These are phyloP conservation scores for Backusella tuberculispora DNA, from an alignment of 192 early-diverging fungal genomes.

Conservation along the genomic window DNA sequence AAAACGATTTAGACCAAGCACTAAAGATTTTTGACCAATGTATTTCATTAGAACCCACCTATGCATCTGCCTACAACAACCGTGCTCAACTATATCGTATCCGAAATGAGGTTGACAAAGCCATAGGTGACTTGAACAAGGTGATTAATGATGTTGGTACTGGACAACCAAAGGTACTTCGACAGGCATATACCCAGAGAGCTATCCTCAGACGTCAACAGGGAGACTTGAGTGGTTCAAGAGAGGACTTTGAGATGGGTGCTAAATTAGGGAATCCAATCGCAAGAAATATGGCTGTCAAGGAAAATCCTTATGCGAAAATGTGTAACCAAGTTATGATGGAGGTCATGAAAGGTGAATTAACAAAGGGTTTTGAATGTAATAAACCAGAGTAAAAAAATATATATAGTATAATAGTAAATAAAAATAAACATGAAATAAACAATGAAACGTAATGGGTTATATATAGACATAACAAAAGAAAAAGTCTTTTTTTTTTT, in stretches of 20 bases:
- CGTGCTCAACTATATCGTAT: conserved; percentile 55
- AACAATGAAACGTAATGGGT: neutral
- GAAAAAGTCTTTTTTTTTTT: too few species aligned
- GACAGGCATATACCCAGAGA: conserved; percentile 57
- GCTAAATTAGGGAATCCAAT: conserved; percentile 53
- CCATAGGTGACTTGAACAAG: conserved; percentile 48
- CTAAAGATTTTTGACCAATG: conserved; percentile 45
- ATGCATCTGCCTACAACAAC: conserved; percentile 57
- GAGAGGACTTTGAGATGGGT: conserved; percentile 49
- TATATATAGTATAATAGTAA: neutral
- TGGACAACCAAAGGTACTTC: conserved; percentile 48
- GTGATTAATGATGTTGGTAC: conserved; percentile 42
- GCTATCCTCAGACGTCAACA: conserved; percentile 48
- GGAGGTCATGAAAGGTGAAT: conserved; percentile 39
- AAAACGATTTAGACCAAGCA: conserved; percentile 44
- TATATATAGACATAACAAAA: too few species aligned
- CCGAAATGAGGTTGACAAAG: conserved; percentile 39
- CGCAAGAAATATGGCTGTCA: conserved; percentile 48
- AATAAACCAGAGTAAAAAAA: neutral
- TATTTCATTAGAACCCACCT: conserved; percentile 45
- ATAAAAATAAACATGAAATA: neutral
- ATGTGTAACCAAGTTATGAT: conserved; percentile 45
- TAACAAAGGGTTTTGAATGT: neutral
- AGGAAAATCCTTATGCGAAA: conserved; percentile 53
- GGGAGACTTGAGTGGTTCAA: conserved; percentile 49